Conservation (phyloP, 768 basidiomycete species). For the Filobasidium floriforme region DNA sequence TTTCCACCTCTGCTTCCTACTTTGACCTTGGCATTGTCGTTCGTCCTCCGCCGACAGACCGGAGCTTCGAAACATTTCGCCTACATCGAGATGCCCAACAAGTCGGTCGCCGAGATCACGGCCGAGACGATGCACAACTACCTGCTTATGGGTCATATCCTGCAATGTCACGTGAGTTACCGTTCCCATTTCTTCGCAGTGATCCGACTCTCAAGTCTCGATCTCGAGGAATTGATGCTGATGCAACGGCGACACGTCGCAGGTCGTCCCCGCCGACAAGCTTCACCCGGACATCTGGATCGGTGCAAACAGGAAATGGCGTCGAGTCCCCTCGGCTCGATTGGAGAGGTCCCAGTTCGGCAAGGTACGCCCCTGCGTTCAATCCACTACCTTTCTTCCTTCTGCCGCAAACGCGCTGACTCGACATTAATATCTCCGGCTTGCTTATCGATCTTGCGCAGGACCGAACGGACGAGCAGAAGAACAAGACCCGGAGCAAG, state of each 20-base stretch:
- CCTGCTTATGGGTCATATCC: conserved; percentile 84
- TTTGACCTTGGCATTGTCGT: background rate
- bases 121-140: conserved; percentile 99
- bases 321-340: conserved; percentile 63
- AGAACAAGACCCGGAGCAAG: conserved; percentile 58
- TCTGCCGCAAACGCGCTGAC: background rate
- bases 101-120: conserved; percentile 84
- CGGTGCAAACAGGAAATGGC: conserved; percentile 91
- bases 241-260: background rate
- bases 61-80: conserved; percentile 95
- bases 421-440: too few relatives aligned
- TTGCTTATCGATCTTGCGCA: conserved; percentile 42
- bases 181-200: background rate
- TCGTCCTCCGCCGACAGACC: conserved; percentile 53
- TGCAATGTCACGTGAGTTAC: conserved; percentile 60
- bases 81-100: conserved; percentile 87
- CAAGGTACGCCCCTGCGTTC: conserved; percentile 53
- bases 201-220: too few relatives aligned
- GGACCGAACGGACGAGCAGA: conserved; percentile 67
- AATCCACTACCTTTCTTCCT: background rate
- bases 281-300: conserved; percentile 93
- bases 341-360: conserved; percentile 69
- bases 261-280: conserved; percentile 76
- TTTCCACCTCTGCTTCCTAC: background rate
- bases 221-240: too few relatives aligned